phyloP scores from a whole-genome alignment of 345 rosid species.

The Salix caprea region DNA sequence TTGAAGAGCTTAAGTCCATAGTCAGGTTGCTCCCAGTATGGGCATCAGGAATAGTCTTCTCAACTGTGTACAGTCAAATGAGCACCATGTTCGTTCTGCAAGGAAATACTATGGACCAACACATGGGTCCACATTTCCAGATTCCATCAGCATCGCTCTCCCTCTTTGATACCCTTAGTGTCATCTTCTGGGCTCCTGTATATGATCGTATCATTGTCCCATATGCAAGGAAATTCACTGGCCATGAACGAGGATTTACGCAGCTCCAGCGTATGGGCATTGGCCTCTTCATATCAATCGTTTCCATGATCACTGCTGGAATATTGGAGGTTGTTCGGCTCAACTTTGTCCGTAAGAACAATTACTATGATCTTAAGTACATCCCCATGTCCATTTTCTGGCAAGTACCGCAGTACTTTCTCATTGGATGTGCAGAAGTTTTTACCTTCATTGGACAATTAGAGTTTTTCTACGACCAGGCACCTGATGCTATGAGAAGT shows the following conservation, averaged over 20 bases:
- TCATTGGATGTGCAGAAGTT: conserved; percentile 85
- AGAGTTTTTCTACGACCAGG: conserved; percentile 92
- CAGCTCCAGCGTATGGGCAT: conserved; percentile 93
- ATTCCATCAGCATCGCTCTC: conserved; percentile 96
- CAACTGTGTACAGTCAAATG: conserved; percentile 88
- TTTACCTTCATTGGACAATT: conserved; percentile 77
- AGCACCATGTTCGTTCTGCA: conserved; percentile 87
- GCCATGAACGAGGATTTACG: conserved; percentile 79
- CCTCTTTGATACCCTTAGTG: conserved; percentile 76
- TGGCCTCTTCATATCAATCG: conserved; percentile 70
- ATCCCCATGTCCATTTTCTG: conserved; percentile 83
- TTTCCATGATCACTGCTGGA: conserved; percentile 74
- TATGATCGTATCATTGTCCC: conserved; percentile 73
- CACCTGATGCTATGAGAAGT: conserved; percentile 96
- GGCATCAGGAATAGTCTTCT: conserved; percentile 84
- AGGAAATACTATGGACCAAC: conserved; percentile 89
- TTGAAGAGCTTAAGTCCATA: conserved; percentile 82
- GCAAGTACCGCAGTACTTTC: conserved; percentile 91
- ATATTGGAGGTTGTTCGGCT: conserved; percentile 64
- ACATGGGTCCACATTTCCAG: conserved; percentile 64
- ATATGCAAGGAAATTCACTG: conserved; percentile 53
- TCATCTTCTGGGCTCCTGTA: conserved; percentile 81
- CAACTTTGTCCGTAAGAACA: conserved; percentile 40
- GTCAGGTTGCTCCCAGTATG: conserved; percentile 75
- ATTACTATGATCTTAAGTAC: conserved; percentile 47